Evolutionary conservation across 768 basidiomycete genomes (phyloP).

Genomic region (Lactarius psammicola): DNA sequence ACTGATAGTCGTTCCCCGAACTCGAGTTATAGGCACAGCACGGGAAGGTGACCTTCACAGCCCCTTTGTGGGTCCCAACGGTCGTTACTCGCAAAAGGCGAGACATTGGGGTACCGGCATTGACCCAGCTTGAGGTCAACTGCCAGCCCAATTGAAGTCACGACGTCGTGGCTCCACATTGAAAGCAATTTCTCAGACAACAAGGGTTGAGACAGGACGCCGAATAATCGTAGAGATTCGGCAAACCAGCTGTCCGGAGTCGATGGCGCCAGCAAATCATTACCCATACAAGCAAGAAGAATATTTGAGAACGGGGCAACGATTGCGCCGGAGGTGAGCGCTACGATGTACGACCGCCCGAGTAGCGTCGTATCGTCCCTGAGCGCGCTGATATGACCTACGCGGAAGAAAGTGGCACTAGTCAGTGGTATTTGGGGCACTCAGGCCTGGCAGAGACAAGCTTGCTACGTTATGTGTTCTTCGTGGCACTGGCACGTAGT

Average conservation of each 20-base stretch:
- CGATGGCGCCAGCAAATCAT: too few species aligned
- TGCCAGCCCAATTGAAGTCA: slow-evolving; percentile 55
- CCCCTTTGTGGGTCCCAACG: too few species aligned
- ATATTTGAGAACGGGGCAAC: slow-evolving; percentile 56
- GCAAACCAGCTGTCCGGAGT: too few species aligned
- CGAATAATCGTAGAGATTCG: slow-evolving; percentile 53
- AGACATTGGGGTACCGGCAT: slow-evolving; percentile 36
- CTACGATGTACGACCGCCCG: slow-evolving; percentile 60
- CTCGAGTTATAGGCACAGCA: slow-evolving; percentile 60
- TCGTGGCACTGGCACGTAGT: too few species aligned
- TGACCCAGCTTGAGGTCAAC: slow-evolving; percentile 57
- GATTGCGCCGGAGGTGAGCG: slow-evolving; percentile 48
- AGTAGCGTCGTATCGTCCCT: slow-evolving; percentile 59
- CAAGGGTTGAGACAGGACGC: neutral
- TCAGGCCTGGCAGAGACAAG: too few species aligned
- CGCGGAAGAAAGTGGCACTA: neutral
- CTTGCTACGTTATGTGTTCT: too few species aligned
- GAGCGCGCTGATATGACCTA: too few species aligned
- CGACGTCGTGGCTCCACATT: slow-evolving; percentile 65
- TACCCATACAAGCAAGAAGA: slow-evolving; percentile 57
- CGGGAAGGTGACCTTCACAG: slow-evolving; percentile 51
- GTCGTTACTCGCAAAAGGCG: neutral
- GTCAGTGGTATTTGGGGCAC: neutral
- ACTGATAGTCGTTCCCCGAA: slow-evolving; percentile 60
- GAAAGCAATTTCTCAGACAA: slow-evolving; percentile 49